Evolutionary conservation across 331 rosid species (phyloP).

Genomic region (Quercus lobata): DNA sequence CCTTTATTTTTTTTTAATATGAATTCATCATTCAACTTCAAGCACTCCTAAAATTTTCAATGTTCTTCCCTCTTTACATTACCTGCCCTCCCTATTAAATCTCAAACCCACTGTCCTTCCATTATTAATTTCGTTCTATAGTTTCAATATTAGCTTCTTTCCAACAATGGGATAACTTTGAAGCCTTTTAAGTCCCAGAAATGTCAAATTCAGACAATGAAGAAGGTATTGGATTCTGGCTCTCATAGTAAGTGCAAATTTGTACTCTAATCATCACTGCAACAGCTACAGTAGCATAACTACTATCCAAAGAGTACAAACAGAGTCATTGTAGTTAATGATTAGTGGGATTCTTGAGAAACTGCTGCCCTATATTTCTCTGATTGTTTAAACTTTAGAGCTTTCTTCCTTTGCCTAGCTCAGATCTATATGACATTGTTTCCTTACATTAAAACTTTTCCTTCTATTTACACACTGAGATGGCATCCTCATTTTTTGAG

Average conservation of each 20-base stretch:
- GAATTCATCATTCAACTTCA: not conserved
- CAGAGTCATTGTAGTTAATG: conserved; percentile 7
- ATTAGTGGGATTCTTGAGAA: conserved; percentile 14
- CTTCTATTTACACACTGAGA: conserved; percentile 31
- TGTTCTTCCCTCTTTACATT: not conserved
- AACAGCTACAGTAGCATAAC: not conserved
- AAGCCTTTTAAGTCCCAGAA: too few species aligned
- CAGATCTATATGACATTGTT: conserved; percentile 15
- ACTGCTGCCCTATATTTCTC: conserved; percentile 25
- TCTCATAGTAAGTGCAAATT: conserved; percentile 16
- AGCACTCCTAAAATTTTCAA: not conserved
- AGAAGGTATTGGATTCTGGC: conserved; percentile 12
- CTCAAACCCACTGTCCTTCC: too few species aligned
- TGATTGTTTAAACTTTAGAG: conserved; percentile 6
- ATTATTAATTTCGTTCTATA: too few species aligned
- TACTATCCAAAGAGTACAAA: not conserved
- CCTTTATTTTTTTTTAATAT: not conserved
- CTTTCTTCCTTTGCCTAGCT: conserved; percentile 15
- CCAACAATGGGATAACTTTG: too few species aligned
- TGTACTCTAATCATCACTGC: conserved; percentile 10
- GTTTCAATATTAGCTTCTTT: too few species aligned
- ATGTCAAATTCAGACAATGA: not conserved
- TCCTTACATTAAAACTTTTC: conserved; percentile 17
- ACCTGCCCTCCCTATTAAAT: not conserved
- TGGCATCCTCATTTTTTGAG: too few species aligned